Evolutionary conservation across 345 rosid species (phyloP).

Genomic region (Schrenkiella parvula): DNA sequence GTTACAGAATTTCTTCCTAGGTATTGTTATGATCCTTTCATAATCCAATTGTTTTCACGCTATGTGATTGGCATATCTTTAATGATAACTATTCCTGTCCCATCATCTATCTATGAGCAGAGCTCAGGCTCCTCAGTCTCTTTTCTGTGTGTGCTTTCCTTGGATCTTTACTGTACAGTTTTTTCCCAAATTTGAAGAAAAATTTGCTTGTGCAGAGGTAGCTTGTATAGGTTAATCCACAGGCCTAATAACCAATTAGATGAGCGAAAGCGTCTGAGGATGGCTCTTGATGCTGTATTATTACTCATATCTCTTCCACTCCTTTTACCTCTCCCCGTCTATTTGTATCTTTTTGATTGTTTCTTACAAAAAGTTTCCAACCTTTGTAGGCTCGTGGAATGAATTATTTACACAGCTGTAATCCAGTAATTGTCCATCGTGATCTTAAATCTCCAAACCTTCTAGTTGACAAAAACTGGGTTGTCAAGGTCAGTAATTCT

Average conservation of each 20-base stretch:
- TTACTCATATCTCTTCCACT: conserved; percentile 14
- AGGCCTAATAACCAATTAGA: conserved; percentile 93
- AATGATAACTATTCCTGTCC: neutral
- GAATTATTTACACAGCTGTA: conserved; percentile 93
- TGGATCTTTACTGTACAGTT: neutral
- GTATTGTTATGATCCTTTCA: conserved; percentile 32
- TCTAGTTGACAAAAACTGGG: conserved; percentile 95
- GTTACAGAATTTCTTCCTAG: conserved; percentile 92
- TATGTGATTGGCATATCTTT: neutral
- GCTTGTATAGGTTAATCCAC: conserved; percentile 86
- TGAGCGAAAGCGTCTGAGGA: conserved; percentile 85
- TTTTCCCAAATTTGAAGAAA: conserved; percentile 6
- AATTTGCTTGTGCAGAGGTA: conserved; percentile 68
- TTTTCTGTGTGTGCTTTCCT: conserved; percentile 1
- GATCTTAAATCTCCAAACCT: conserved; percentile 96
- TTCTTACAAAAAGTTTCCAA: conserved; percentile 19
- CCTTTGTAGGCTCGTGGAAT: conserved; percentile 87
- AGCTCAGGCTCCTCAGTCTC: neutral
- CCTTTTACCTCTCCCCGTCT: neutral
- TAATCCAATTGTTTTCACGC: neutral
- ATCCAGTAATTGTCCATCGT: conserved; percentile 81
- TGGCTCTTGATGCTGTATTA: conserved; percentile 94
- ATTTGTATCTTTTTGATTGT: conserved; percentile 18
- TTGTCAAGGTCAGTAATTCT: conserved; percentile 59
- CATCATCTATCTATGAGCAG: conserved; percentile 14